Evolutionary conservation across 1,284 basidiomycete species (phyloP).

Genomic region (Ustilago nuda): DNA sequence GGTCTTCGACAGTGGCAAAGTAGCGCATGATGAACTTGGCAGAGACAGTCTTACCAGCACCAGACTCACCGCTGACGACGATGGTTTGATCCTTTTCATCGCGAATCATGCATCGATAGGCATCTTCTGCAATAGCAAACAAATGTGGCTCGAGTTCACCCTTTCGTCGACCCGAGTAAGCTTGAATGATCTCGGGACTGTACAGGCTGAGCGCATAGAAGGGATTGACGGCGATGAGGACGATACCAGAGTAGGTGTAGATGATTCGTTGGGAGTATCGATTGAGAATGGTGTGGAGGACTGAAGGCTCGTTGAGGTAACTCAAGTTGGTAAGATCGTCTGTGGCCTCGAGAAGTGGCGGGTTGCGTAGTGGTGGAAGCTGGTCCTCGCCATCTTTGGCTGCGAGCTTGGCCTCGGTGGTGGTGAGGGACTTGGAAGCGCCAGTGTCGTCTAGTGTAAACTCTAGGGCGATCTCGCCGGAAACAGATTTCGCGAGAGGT

Average conservation of each 20-base stretch:
- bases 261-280: slow-evolving; percentile 97
- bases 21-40: slow-evolving; percentile 99
- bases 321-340: slow-evolving; percentile 98
- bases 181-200: slow-evolving; percentile 95
- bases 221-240: slow-evolving; percentile 97
- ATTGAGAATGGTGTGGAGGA: slow-evolving; percentile 95
- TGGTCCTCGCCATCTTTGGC: slow-evolving; percentile 56
- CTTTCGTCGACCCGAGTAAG: slow-evolving; percentile 89
- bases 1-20: slow-evolving; percentile 96
- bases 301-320: slow-evolving; percentile 95
- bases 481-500: slow-evolving; percentile 40
- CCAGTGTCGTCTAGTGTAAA: slow-evolving; percentile 66
- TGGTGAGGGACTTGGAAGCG: slow-evolving; percentile 55
- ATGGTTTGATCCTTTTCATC: slow-evolving; percentile 97
- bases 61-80: slow-evolving; percentile 98
- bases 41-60: slow-evolving; percentile 99
- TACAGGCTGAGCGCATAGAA: slow-evolving; percentile 81
- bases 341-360: slow-evolving; percentile 92
- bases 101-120: slow-evolving; percentile 95
- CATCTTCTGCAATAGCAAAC: slow-evolving; percentile 99
- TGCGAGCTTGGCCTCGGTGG: slow-evolving; percentile 55
- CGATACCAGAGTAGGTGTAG: slow-evolving; percentile 98
- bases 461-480: slow-evolving; percentile 55
- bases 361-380: slow-evolving; percentile 93
- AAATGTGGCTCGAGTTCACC: slow-evolving; percentile 97